Base-by-base conservation (phyloP, 495 filamentous ascomycete species). In the Rhypophila decipiens region DNA sequence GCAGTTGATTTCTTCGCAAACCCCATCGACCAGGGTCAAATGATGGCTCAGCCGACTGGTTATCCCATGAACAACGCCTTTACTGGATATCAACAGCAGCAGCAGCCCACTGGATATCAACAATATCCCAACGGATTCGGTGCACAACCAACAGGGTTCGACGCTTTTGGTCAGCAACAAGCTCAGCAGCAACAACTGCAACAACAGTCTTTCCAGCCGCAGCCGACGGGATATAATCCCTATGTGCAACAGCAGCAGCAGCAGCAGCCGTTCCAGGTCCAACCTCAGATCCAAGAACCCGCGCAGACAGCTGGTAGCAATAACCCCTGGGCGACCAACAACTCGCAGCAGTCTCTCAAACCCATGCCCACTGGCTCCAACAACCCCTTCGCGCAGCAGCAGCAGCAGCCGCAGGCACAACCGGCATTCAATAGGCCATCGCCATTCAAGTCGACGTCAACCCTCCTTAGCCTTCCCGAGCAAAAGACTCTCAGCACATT, bases 1-100 rank as follows among this genome's bases (percentile, higher is more conserved):
- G 86, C 87, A 8, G 94, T 99, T 22, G 94, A 99, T 65, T 96
- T 90, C 82, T 90, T 88, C 49, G 94, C 91, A 21, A 99, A 99
- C 67, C 88, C 88, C 13, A 83, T 96, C 49, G 80, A 85, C 15
- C 80, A 80, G 63, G 73, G 61, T 51, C 76, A 80, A 55, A 74
- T 79, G 55, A 83, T 87, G 58, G 77, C 83, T 41, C 85, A 90
- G 42, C 80, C 82, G 55, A 87, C 94, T 7, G 94, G 90, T 17
- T 96, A 83, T 61, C 27, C 27, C 27, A 69, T 96, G 53, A 85
- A 85, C 67, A 89, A 85, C 61, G 82, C 88, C 38, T 96, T 95
- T 60, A 84, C 87, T 22, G 59, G 59, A 23, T 64, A 51, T 42
- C 58, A 56, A n/a, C 33, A 29, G 34, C 20, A 49, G 21, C 84